Conservation (phyloP, 2,329 filamentous ascomycete genomes). For the Aureobasidium sp. region DNA sequence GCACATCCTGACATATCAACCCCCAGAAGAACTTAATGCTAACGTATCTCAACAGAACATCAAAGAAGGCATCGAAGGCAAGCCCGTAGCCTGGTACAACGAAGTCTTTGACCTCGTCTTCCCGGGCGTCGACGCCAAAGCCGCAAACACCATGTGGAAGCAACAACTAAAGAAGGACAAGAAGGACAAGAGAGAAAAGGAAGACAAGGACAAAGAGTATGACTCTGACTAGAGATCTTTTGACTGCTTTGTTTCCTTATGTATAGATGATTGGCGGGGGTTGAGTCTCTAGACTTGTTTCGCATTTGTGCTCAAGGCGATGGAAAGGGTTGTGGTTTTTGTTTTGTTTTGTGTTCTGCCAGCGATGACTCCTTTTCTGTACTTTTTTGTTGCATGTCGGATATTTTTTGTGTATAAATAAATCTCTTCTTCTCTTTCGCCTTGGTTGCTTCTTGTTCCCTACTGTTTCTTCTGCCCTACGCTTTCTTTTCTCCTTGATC, state of each 20-base stretch:
- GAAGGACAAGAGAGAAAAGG: slow-evolving; percentile 33
- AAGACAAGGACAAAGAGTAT: slow-evolving; percentile 18
- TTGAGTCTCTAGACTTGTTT: too few relatives aligned
- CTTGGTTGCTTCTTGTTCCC: neutral
- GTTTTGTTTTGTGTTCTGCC: neutral
- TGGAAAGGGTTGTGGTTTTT: neutral
- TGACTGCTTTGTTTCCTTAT: neutral
- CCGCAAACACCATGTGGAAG: slow-evolving; percentile 68
- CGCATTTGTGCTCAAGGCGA: too few relatives aligned
- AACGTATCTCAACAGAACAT: slow-evolving; percentile 64
- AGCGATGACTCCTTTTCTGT: neutral
- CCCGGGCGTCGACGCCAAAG: slow-evolving; percentile 64
- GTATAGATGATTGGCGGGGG: neutral
- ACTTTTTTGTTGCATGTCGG: too few relatives aligned
- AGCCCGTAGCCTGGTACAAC: slow-evolving; percentile 84
- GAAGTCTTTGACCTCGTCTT: slow-evolving; percentile 93
- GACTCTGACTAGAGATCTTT: neutral
- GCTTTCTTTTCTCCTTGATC: too few relatives aligned
- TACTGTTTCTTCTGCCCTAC: too few relatives aligned
- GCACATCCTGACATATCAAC: slow-evolving; percentile 31
- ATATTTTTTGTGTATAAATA: neutral
- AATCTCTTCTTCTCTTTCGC: neutral
- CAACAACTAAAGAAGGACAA: slow-evolving; percentile 52
- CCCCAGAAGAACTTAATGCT: neutral
- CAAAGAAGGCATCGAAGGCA: slow-evolving; percentile 90